Evolutionary conservation across 2,329 filamentous ascomycete genomes (phyloP).

Genomic region (Alternaria arbusti): DNA sequence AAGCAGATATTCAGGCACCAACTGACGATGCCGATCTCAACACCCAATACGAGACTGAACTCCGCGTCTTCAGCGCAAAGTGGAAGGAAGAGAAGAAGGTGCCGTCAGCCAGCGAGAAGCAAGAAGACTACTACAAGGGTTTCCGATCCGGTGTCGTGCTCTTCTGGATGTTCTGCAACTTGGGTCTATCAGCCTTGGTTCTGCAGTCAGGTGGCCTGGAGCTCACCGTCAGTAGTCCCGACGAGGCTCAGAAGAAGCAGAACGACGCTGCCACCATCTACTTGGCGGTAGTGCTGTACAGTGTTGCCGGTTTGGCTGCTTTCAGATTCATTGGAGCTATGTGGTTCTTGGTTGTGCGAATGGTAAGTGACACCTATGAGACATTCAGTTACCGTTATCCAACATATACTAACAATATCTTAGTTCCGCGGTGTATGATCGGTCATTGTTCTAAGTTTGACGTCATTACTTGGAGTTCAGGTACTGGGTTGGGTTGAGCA

Average conservation of each 20-base stretch:
- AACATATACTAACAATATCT: slow-evolving; percentile 32
- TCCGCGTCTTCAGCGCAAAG: slow-evolving; percentile 76
- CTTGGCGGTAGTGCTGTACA: slow-evolving; percentile 86
- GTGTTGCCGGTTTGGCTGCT: slow-evolving; percentile 79
- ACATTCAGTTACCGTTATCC: not conserved
- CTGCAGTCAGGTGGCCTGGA: slow-evolving; percentile 85
- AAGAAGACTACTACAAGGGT: slow-evolving; percentile 98
- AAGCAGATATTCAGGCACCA: slow-evolving; percentile 85
- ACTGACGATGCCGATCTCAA: slow-evolving; percentile 95
- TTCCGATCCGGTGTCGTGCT: slow-evolving; percentile 92
- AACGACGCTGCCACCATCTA: slow-evolving; percentile 75
- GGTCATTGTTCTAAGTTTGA: not conserved
- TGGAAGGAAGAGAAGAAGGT: slow-evolving; percentile 72
- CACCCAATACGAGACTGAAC: slow-evolving; percentile 88
- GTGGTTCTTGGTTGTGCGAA: slow-evolving; percentile 80
- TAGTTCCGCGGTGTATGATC: slow-evolving; percentile 60
- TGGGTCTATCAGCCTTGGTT: slow-evolving; percentile 84
- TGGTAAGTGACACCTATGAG: slow-evolving; percentile 37
- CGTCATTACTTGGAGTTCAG: slow-evolving; percentile 8
- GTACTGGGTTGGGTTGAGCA: slow-evolving; percentile 6
- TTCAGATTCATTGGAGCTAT: slow-evolving; percentile 88
- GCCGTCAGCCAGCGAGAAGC: slow-evolving; percentile 72
- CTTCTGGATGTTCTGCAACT: slow-evolving; percentile 96
- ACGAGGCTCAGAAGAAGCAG: slow-evolving; percentile 54
- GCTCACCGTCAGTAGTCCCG: slow-evolving; percentile 45